Conservation (phyloP, 768 basidiomycete genomes). For the Mrakia hoshinonis region DNA sequence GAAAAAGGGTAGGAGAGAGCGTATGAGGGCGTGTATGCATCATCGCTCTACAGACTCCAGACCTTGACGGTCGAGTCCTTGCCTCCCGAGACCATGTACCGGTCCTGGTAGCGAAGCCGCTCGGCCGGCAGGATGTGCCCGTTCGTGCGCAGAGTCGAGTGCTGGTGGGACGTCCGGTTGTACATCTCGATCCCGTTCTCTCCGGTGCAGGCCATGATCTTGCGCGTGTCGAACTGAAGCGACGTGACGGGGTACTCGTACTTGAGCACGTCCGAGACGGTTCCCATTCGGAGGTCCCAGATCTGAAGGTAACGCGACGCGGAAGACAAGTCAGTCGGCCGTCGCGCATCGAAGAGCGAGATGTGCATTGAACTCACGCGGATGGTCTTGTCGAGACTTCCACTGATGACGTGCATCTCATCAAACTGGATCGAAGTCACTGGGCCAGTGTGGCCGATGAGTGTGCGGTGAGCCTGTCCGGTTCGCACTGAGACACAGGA, state of each 20-base stretch:
- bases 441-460: constrained; percentile 84
- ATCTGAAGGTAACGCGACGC: constrained; percentile 49
- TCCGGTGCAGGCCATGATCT: constrained; percentile 82
- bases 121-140: constrained; percentile 89
- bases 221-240: constrained; percentile 88
- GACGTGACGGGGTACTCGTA: constrained; percentile 85
- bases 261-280: constrained; percentile 74
- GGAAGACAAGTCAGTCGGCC: not conserved
- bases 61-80: constrained; percentile 79
- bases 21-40: not conserved
- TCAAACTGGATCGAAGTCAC: constrained; percentile 93
- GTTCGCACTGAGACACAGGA: constrained; percentile 68
- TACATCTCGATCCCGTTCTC: constrained; percentile 94
- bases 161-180: constrained; percentile 86
- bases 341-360: too few species aligned
- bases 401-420: constrained; percentile 84
- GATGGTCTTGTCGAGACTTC: constrained; percentile 86
- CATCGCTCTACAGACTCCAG: constrained; percentile 67
- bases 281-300: constrained; percentile 91
- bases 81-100: constrained; percentile 83
- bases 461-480: constrained; percentile 86
- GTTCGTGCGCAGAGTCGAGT: constrained; percentile 73
- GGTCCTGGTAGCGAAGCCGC: constrained; percentile 87
- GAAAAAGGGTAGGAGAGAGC: not conserved
- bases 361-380: constrained; percentile 49